A percentile compares a stretch with the other conserved stretches of the same genome.
Conservation (phyloP, 116 monocot genomes). For the Posidonia oceanica region DNA sequence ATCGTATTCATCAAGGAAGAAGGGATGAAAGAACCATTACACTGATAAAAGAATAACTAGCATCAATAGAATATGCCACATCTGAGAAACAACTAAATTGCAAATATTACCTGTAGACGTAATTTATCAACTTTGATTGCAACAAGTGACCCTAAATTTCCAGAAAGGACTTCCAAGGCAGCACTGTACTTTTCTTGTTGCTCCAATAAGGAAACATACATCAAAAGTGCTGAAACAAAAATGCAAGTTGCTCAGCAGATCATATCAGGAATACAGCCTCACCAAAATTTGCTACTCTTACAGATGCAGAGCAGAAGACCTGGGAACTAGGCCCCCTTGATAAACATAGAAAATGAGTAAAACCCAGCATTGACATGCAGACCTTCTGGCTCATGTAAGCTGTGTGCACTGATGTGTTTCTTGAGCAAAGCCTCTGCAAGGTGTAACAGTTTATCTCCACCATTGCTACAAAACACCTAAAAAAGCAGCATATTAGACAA, state of each 20-base stretch:
- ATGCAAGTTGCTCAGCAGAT: neutral
- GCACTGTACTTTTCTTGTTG: constrained; percentile 77
- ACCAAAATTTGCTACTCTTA: too few species aligned
- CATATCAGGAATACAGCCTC: neutral
- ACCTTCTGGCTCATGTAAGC: constrained; percentile 95
- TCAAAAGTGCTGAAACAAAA: constrained; percentile 51
- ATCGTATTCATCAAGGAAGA: too few species aligned
- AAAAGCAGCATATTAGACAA: constrained; percentile 9
- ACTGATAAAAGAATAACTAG: too few species aligned
- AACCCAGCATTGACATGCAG: neutral
- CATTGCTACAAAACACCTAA: constrained; percentile 57
- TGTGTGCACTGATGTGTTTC: constrained; percentile 64
- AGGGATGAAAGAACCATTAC: too few species aligned
- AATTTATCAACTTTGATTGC: constrained; percentile 82
- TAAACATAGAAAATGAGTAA: too few species aligned
- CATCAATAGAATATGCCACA: too few species aligned
- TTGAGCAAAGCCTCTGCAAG: constrained; percentile 87
- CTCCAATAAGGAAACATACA: constrained; percentile 88
- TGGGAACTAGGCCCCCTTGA: too few species aligned
- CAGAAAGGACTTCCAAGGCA: constrained; percentile 78
- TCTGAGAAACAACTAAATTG: neutral
- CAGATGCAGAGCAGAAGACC: too few species aligned
- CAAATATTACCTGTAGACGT: constrained; percentile 79
- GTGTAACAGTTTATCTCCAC: constrained; percentile 60
- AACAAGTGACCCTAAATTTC: constrained; percentile 73